phyloP scores from a whole-genome alignment of 352 stramenopile genomes.

The Peronosclerospora sorghi region DNA sequence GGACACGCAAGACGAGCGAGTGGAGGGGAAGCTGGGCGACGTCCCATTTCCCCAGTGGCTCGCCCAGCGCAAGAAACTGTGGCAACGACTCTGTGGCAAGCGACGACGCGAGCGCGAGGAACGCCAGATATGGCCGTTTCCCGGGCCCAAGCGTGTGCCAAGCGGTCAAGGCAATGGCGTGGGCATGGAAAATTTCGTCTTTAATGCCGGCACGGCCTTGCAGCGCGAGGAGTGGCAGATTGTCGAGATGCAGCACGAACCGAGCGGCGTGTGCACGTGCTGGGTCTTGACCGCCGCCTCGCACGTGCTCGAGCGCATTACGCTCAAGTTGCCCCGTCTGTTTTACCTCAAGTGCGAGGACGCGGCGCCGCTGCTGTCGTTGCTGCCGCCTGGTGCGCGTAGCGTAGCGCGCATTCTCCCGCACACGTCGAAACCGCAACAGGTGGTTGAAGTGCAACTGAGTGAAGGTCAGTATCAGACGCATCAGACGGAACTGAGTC shows the following conservation, averaged over 20 bases:
- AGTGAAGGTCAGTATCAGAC: slow-evolving; percentile 65
- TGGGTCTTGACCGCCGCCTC: slow-evolving; percentile 90
- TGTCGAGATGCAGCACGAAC: slow-evolving; percentile 70
- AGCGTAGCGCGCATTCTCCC: slow-evolving; percentile 47
- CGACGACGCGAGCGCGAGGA: slow-evolving; percentile 51
- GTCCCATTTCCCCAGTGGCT: slow-evolving; percentile 52
- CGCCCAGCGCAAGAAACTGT: slow-evolving; percentile 60
- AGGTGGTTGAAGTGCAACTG: slow-evolving; percentile 53
- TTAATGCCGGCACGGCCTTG: slow-evolving; percentile 41
- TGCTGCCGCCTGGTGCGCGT: slow-evolving; percentile 28
- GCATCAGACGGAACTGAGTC: slow-evolving; percentile 62
- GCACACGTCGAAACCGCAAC: slow-evolving; percentile 43
- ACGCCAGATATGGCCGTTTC: no score
- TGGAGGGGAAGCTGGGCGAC: slow-evolving; percentile 42
- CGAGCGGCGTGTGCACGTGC: slow-evolving; percentile 84
- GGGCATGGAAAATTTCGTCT: slow-evolving; percentile 76
- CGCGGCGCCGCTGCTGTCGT: slow-evolving; percentile 66
- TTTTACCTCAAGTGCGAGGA: slow-evolving; percentile 60
- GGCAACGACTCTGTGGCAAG: slow-evolving; percentile 44
- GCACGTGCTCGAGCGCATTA: slow-evolving; percentile 62
- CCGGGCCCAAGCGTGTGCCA: neutral
- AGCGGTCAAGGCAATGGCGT: slow-evolving; percentile 27
- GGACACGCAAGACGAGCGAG: slow-evolving; percentile 6
- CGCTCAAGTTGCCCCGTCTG: slow-evolving; percentile 54
- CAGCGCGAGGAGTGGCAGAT: slow-evolving; percentile 70